Percentiles rank a stretch among this genome's conserved stretches.
These are phyloP conservation scores for Brassica juncea DNA, from an alignment of 345 rosid species.

Conservation along the genomic window DNA sequence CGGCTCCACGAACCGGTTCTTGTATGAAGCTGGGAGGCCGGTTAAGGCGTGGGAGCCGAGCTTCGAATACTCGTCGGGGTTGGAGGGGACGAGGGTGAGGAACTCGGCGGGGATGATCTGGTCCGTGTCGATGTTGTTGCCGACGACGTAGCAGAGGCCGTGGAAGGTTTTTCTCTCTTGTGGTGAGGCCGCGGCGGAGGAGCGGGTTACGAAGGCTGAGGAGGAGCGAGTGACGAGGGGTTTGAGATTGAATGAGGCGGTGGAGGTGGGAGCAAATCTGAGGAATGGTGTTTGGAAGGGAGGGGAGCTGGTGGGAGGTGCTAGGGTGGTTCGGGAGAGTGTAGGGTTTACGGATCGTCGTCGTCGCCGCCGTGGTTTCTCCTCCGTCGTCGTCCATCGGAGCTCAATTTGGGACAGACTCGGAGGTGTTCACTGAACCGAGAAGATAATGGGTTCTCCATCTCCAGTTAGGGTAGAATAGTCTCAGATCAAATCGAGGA, in stretches of 20 bases:
- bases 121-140: too few species aligned
- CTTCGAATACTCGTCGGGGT: conserved; percentile 29
- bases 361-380: conserved; percentile 38
- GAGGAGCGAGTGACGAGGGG: conserved; percentile 14
- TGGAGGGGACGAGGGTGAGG: too few species aligned
- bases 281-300: conserved; percentile 19
- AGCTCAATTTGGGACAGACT: too few species aligned
- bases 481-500: too few species aligned
- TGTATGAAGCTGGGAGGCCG: conserved; percentile 80
- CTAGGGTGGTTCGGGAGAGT: conserved; percentile 29
- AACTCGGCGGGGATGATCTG: too few species aligned
- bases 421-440: too few species aligned
- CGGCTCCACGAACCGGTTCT: conserved; percentile 62
- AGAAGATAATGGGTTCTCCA: too few species aligned
- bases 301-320: conserved; percentile 19
- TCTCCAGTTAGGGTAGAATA: too few species aligned
- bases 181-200: conserved; percentile 25
- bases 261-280: conserved; percentile 22
- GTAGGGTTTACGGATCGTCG: conserved; percentile 36
- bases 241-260: conserved; percentile 2
- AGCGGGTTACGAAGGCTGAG: conserved; percentile 13
- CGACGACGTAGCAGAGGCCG: too few species aligned
- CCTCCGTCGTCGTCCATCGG: too few species aligned
- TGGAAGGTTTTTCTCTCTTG: background rate
- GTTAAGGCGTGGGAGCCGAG: conserved; percentile 81